phyloP scores from a whole-genome alignment of 2,329 filamentous ascomycete species.

The Neofusicoccum cordaticola region DNA sequence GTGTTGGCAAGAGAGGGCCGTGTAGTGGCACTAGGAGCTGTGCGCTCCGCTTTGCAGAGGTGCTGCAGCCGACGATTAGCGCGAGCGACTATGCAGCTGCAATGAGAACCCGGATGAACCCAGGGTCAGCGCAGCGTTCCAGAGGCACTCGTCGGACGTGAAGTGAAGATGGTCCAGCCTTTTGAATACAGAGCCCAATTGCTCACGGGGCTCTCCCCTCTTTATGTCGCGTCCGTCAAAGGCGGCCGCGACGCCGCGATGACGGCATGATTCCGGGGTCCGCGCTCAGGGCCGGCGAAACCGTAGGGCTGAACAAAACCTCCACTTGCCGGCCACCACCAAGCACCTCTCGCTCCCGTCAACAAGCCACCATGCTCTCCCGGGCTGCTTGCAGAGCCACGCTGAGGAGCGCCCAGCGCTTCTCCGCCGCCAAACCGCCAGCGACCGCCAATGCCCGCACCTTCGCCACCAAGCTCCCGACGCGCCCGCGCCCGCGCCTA shows the following conservation, averaged over 20 bases:
- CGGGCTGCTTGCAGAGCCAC: slow-evolving; percentile 31
- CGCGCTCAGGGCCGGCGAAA: slow-evolving; percentile 7
- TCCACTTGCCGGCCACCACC: neutral
- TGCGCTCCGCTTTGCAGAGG: too few species aligned
- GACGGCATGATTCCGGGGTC: slow-evolving; percentile 5
- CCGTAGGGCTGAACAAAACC: slow-evolving; percentile 18
- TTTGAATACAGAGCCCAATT: too few species aligned
- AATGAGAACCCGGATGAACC: too few species aligned
- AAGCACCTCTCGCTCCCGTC: slow-evolving; percentile 5
- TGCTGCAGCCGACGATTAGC: too few species aligned
- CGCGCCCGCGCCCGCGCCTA: slow-evolving; percentile 24
- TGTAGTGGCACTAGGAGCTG: too few species aligned
- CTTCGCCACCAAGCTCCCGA: slow-evolving; percentile 23
- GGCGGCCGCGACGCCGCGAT: neutral
- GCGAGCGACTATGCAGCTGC: too few species aligned
- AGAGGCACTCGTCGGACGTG: too few species aligned
- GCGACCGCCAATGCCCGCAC: slow-evolving; percentile 20
- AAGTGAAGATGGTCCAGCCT: too few species aligned
- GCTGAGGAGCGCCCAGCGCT: slow-evolving; percentile 22
- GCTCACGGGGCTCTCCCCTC: neutral
- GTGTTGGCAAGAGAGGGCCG: neutral
- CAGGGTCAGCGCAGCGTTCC: too few species aligned
- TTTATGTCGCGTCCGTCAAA: slow-evolving; percentile 6
- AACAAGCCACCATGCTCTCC: slow-evolving; percentile 34
- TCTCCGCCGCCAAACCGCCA: slow-evolving; percentile 27